Percentiles rank a stretch among this genome's conserved stretches.
phyloP scores from a whole-genome alignment of 2,329 filamentous ascomycete species.

The Talaromyces sp. region DNA sequence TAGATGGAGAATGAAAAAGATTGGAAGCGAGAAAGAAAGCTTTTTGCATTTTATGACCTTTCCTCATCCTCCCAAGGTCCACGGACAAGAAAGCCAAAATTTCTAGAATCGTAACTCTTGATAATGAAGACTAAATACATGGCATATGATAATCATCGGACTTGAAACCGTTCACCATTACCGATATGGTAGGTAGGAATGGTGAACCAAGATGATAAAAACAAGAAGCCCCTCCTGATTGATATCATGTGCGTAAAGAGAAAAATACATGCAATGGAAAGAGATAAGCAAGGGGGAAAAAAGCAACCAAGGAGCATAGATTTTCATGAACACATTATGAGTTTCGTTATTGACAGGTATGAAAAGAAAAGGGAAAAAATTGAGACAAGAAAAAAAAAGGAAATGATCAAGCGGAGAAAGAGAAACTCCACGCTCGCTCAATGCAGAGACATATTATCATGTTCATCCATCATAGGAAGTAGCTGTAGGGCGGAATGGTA shows the following conservation, averaged over 20 bases:
- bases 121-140: not conserved
- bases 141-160: not conserved
- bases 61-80: not conserved
- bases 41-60: not conserved
- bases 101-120: not conserved
- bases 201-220: not conserved
- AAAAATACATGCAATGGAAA: conserved; percentile 4
- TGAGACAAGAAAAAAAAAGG: not conserved
- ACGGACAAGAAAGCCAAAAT: not conserved
- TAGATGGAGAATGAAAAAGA: not conserved
- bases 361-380: not conserved
- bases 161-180: not conserved
- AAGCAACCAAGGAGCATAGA: not conserved
- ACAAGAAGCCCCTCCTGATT: not conserved
- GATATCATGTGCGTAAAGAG: conserved; percentile 4
- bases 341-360: conserved; percentile 12
- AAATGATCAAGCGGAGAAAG: not conserved
- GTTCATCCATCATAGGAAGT: not conserved
- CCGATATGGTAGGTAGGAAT: too few relatives aligned
- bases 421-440: conserved; percentile 6
- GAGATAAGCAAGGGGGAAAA: not conserved
- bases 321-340: conserved; percentile 11
- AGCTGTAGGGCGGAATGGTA: not conserved
- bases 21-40: not conserved
- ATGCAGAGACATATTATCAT: conserved; percentile 10